Evolutionary conservation across 202 grass and related monocot genomes (phyloP).

Genomic region (Dendrocalamus latiflorus): DNA sequence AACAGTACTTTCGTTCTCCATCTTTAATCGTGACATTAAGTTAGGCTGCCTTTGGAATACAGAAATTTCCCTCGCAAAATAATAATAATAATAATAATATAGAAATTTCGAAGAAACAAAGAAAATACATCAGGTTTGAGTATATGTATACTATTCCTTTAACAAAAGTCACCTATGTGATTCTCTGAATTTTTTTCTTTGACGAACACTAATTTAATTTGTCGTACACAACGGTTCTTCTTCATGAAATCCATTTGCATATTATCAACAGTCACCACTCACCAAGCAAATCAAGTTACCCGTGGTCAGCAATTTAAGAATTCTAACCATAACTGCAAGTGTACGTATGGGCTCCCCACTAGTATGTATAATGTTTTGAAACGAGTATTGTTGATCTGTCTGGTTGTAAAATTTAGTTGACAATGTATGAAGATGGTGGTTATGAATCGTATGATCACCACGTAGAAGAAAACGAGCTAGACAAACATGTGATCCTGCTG

Average conservation of each 20-base stretch:
- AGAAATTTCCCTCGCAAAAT: background rate
- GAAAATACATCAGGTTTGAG: background rate
- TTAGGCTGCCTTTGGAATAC: background rate
- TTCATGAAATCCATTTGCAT: background rate
- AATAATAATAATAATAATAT: no score
- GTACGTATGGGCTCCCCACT: background rate
- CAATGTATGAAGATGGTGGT: background rate
- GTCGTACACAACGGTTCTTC: background rate
- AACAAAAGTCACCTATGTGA: background rate
- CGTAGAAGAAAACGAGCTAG: background rate
- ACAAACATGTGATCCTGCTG: background rate
- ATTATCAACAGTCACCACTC: no score
- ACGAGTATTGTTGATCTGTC: background rate
- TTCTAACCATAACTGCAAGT: background rate
- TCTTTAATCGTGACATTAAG: background rate
- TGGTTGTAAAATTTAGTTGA: background rate
- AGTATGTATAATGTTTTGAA: no score
- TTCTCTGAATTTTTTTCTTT: background rate
- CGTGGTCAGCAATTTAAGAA: background rate
- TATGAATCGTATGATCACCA: background rate
- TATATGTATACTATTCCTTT: background rate
- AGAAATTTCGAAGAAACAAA: background rate
- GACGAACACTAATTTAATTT: background rate
- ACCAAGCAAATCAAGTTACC: background rate
- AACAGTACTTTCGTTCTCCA: background rate